Base-by-base conservation (phyloP, 441 rosid species). In the Isatis lusitanica region DNA sequence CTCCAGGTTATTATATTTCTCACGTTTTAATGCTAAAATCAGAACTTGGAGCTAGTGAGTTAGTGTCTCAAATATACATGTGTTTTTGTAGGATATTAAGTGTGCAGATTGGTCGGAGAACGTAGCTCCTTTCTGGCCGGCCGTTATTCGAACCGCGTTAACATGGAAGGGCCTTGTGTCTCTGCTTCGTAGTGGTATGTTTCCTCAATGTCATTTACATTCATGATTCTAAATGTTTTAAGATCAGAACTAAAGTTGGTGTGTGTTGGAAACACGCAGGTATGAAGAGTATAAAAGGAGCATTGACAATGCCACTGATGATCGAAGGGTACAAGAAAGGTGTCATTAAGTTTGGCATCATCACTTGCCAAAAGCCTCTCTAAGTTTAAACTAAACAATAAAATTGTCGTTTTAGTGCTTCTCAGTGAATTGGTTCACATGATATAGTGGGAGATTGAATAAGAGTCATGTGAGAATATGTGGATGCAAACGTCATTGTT, bases 121-220 rank as follows among this genome's bases (percentile, higher is more conserved):
- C 24, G 97, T 93, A 4, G 93, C 97, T 7, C 97, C 98, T 16
- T 91, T 93, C 71, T 93, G 97, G 98, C 96, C 98, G 0, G 96
- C 96, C 1, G 98, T 93, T 58, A 81, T 90, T 48, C 84, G 79
- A 59, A 87, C 97, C 0, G 94, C 94, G 26, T 70, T 90, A 24
- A 85, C 96, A 4, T 93, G 96, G 98, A 91, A 88, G 31, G 98
- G 94, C 18, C 58, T 93, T 28, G 71, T 81, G 6, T 93, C 97
- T 9, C 80, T 91, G 53, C 78, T 90, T 53, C 85, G 88, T 18
- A 86, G 84, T 63, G 97, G 98, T 85, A 84, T 77, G 48, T 48
- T 46, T 70, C 28, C 7, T 16, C 52, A 53, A 8, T 44, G 47
- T 43, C 59, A 13, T 36, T 24, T 24, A 70, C 26, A 6, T 21